Evolutionary conservation across 2,329 filamentous ascomycete species (phyloP).

Genomic region (Thielaviopsis euricoi): DNA sequence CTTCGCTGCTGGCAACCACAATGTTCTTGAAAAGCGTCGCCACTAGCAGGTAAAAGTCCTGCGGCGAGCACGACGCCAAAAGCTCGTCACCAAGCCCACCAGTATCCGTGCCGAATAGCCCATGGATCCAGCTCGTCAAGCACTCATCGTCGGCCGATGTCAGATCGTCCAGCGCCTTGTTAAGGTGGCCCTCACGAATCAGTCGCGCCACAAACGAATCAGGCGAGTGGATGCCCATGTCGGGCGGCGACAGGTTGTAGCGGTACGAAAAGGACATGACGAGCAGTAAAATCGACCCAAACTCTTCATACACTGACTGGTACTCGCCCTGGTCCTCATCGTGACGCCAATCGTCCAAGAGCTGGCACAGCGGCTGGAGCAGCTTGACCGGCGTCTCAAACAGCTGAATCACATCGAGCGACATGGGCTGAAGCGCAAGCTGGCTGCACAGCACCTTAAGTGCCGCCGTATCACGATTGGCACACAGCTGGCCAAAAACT

Average conservation of each 20-base stretch:
- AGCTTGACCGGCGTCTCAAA: conserved; percentile 57
- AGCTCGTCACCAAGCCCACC: conserved; percentile 63
- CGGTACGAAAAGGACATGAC: conserved; percentile 61
- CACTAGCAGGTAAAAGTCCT: conserved; percentile 66
- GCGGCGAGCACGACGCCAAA: conserved; percentile 66
- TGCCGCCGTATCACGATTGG: conserved; percentile 63
- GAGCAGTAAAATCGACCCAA: conserved; percentile 59
- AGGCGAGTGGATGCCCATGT: conserved; percentile 42
- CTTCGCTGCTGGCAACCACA: conserved; percentile 50
- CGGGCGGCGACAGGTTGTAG: conserved; percentile 47
- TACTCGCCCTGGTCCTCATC: conserved; percentile 69
- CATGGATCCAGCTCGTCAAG: conserved; percentile 58
- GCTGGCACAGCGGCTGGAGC: conserved; percentile 54
- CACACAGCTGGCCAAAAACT: conserved; percentile 52
- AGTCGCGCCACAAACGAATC: conserved; percentile 56
- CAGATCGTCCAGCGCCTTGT: conserved; percentile 41
- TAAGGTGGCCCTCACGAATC: conserved; percentile 40
- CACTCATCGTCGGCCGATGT: conserved; percentile 47
- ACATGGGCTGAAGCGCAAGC: conserved; percentile 55
- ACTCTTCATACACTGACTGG: conserved; percentile 75
- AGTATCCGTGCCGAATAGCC: conserved; percentile 58
- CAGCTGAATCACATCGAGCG: conserved; percentile 58
- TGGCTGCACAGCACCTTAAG: conserved; percentile 57
- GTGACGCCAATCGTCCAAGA: conserved; percentile 65
- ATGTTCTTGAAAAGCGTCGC: conserved; percentile 64